A percentile compares a stretch with the other conserved stretches of the same genome.
These are phyloP conservation scores for Fusarium coicis DNA, from an alignment of 2,329 filamentous ascomycete species.

Conservation along the genomic window DNA sequence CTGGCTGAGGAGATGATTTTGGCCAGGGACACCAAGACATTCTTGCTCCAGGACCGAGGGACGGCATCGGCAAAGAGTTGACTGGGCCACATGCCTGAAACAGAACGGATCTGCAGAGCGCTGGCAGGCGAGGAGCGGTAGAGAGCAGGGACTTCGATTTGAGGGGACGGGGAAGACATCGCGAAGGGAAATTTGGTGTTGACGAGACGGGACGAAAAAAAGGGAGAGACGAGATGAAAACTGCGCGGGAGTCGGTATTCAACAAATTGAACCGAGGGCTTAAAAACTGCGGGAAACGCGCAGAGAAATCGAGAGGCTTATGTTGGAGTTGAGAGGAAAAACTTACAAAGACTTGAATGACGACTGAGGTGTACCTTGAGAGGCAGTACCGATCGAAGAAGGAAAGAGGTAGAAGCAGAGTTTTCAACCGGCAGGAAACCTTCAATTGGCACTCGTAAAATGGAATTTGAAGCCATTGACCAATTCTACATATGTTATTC, in stretches of 20 bases:
- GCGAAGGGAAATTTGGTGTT: background rate
- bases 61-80: background rate
- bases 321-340: background rate
- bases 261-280: background rate
- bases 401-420: background rate
- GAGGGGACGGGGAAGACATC: background rate
- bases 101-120: background rate
- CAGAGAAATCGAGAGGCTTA: background rate
- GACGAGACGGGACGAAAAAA: background rate
- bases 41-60: background rate
- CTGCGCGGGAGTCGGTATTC: background rate
- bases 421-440: background rate
- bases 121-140: background rate
- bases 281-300: background rate
- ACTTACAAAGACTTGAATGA: background rate
- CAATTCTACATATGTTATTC: rapidly evolving
- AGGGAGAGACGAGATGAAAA: background rate
- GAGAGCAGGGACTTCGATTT: background rate
- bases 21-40: background rate
- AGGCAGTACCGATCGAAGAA: background rate
- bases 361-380: background rate
- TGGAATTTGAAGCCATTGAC: rapidly evolving
- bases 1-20: background rate
- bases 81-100: background rate
- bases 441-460: background rate